Percentiles rank a stretch among this genome's conserved stretches.
Evolutionary conservation across 192 early-diverging fungal species (phyloP).

Genomic region (Lobosporangium transversale): DNA sequence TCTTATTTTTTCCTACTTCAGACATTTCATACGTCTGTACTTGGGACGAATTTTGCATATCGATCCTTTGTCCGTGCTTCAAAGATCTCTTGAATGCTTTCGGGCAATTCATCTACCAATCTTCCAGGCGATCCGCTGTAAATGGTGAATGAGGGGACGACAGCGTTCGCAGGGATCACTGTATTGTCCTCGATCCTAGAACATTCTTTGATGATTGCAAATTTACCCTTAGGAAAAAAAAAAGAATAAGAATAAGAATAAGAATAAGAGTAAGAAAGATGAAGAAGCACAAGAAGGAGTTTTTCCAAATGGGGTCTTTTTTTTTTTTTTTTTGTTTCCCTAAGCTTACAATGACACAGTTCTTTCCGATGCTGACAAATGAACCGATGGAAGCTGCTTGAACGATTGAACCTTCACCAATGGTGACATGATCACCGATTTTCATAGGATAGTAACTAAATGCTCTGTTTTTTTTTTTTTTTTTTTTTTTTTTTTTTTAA

Average conservation of each 20-base stretch:
- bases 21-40: too few relatives aligned
- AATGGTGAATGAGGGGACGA: slow-evolving; percentile 93
- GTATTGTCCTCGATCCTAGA: slow-evolving; percentile 89
- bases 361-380: slow-evolving; percentile 89
- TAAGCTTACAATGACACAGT: slow-evolving; percentile 94
- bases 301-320: too few relatives aligned
- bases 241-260: too few relatives aligned
- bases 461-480: slow-evolving; percentile 70
- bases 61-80: slow-evolving; percentile 81
- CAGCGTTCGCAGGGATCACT: slow-evolving; percentile 90
- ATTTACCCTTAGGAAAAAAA: slow-evolving; percentile 92
- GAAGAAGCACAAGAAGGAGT: too few relatives aligned
- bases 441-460: slow-evolving; percentile 99
- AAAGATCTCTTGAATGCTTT: slow-evolving; percentile 84
- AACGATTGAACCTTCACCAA: slow-evolving; percentile 88
- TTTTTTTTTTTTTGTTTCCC: too few relatives aligned
- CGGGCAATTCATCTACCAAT: slow-evolving; percentile 86
- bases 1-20: background rate
- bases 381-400: slow-evolving; percentile 94
- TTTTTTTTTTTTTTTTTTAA: too few relatives aligned
- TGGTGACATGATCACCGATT: slow-evolving; percentile 92
- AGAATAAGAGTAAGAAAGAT: too few relatives aligned
- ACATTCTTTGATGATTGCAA: slow-evolving; percentile 97
- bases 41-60: slow-evolving; percentile 78
- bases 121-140: slow-evolving; percentile 85